phyloP scores from a whole-genome alignment of 2,329 filamentous ascomycete species.

The Fusarium torreyae region DNA sequence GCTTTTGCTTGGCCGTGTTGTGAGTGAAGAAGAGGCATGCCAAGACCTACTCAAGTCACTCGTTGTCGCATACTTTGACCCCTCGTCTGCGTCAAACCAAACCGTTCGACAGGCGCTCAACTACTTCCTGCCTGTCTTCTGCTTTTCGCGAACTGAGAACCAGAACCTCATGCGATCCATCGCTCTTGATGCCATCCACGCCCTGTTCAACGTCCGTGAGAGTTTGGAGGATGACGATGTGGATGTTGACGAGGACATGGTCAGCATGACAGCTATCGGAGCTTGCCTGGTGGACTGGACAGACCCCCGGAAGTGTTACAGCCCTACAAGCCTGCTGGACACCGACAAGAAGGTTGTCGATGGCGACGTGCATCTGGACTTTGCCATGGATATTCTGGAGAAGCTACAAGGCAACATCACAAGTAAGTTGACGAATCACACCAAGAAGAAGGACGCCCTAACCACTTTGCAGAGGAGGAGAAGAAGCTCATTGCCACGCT shows the following conservation, averaged over 20 bases:
- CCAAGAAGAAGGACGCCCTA: constrained; percentile 47
- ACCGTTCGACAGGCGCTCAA: constrained; percentile 87
- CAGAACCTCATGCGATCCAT: constrained; percentile 85
- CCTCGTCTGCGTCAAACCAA: constrained; percentile 84
- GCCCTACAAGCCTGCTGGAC: constrained; percentile 65
- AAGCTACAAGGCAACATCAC: constrained; percentile 76
- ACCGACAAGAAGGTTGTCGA: constrained; percentile 75
- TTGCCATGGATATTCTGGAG: constrained; percentile 84
- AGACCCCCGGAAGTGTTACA: constrained; percentile 85
- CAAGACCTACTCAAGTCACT: constrained; percentile 87
- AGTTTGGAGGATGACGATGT: constrained; percentile 82
- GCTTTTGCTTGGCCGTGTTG: constrained; percentile 83
- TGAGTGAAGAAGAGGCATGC: constrained; percentile 77
- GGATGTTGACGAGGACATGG: constrained; percentile 83
- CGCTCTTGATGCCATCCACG: constrained; percentile 80
- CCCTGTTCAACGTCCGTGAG: constrained; percentile 80
- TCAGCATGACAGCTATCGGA: constrained; percentile 82
- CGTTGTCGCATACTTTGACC: constrained; percentile 90
- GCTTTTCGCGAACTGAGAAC: constrained; percentile 86
- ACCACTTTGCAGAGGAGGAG: constrained; percentile 77
- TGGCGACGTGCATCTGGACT: constrained; percentile 83
- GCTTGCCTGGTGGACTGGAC: constrained; percentile 95
- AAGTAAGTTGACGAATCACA: constrained; percentile 67
- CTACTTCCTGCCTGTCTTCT: constrained; percentile 96
- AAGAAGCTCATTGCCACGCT: constrained; percentile 85